phyloP scores from a whole-genome alignment of 1,139 yeast species.

The Kodamaea ohmeri region DNA sequence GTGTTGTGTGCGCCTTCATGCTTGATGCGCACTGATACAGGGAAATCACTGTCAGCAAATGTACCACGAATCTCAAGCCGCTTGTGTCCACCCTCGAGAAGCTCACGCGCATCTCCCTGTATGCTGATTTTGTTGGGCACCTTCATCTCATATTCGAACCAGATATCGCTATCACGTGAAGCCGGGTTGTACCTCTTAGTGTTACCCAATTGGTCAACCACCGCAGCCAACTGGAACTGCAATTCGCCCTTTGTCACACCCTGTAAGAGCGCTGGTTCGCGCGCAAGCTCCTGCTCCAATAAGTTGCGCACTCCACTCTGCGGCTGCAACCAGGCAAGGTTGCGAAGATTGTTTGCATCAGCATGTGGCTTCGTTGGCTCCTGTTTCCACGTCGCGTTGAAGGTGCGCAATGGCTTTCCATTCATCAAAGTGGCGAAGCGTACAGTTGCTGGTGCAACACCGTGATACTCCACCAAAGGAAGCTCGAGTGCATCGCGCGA shows the following conservation, averaged over 20 bases:
- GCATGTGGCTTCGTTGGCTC: conserved; percentile 6
- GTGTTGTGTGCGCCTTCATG: conserved; percentile 30
- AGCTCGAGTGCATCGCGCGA: conserved; percentile 43
- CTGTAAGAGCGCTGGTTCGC: conserved; percentile 22
- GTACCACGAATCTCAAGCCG: conserved; percentile 25
- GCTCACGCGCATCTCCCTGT: conserved; percentile 32
- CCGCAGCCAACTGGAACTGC: conserved; percentile 61
- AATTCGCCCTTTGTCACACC: conserved; percentile 53
- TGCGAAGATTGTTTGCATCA: no score
- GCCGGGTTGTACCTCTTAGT: conserved; percentile 51
- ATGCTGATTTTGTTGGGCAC: conserved; percentile 53
- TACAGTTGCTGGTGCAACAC: conserved; percentile 74
- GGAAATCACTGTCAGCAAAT: conserved; percentile 38
- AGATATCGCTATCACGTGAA: conserved; percentile 45
- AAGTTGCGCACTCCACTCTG: conserved; percentile 30
- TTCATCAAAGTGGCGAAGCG: conserved; percentile 57
- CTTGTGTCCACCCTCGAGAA: conserved; percentile 42
- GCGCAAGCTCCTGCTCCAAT: conserved; percentile 36
- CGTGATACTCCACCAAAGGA: conserved; percentile 54
- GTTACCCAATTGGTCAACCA: conserved; percentile 78
- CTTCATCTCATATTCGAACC: conserved; percentile 60
- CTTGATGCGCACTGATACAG: conserved; percentile 44
- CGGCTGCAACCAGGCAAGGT: conserved; percentile 26
- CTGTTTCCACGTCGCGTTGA: conserved; percentile 25
- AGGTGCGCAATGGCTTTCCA: conserved; percentile 33